phyloP scores from a whole-genome alignment of 495 filamentous ascomycete species.

The Penicillium pancosmium region DNA sequence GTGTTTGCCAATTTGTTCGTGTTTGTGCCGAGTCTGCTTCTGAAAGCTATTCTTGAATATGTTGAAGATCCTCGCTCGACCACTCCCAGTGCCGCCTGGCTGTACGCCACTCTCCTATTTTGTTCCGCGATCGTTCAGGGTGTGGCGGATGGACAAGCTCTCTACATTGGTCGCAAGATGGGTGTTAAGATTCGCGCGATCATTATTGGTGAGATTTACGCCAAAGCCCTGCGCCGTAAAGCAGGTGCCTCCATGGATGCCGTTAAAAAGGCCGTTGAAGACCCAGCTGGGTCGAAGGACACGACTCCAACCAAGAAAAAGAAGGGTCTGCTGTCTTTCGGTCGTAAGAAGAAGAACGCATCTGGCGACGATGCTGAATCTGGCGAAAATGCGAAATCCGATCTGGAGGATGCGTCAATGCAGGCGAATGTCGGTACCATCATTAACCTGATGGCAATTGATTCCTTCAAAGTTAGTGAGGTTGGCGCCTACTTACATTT shows the following conservation, averaged over 20 bases:
- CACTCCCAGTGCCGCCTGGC: slow-evolving; percentile 90
- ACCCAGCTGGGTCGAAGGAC: slow-evolving; percentile 28
- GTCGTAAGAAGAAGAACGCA: slow-evolving; percentile 56
- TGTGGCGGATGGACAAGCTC: slow-evolving; percentile 79
- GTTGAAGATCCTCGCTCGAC: slow-evolving; percentile 79
- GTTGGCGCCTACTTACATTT: slow-evolving; percentile 91
- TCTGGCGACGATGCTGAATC: slow-evolving; percentile 36
- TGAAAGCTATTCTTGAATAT: slow-evolving; percentile 90
- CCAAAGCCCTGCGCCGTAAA: slow-evolving; percentile 92
- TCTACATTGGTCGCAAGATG: slow-evolving; percentile 91
- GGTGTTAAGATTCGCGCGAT: slow-evolving; percentile 92
- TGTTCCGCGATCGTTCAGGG: slow-evolving; percentile 77
- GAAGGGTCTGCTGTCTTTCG: slow-evolving; percentile 56
- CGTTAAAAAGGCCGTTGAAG: slow-evolving; percentile 46
- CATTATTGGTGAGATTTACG: slow-evolving; percentile 96
- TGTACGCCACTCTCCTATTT: slow-evolving; percentile 90
- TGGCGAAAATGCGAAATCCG: slow-evolving; percentile 39
- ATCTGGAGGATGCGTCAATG: slow-evolving; percentile 54
- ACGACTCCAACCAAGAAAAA: slow-evolving; percentile 39
- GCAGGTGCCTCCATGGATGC: slow-evolving; percentile 71
- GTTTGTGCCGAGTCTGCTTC: slow-evolving; percentile 87
- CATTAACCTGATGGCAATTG: slow-evolving; percentile 98
- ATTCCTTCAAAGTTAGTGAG: slow-evolving; percentile 98
- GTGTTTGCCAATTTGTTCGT: slow-evolving; percentile 76
- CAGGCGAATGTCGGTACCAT: slow-evolving; percentile 94